Base-by-base conservation (phyloP, 495 filamentous ascomycete species). In the Neurospora sp. region DNA sequence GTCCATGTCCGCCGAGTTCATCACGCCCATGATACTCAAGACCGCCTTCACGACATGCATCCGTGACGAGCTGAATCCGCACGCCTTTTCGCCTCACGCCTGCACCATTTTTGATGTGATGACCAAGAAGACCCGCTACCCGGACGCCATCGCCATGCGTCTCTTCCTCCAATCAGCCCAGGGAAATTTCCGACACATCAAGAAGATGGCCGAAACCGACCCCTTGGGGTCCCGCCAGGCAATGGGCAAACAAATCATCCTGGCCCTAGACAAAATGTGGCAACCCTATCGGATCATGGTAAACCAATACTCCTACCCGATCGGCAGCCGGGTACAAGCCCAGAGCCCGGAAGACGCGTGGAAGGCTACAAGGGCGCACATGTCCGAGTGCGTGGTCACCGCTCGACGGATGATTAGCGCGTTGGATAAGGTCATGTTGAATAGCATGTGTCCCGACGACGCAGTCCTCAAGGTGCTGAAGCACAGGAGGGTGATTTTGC, bases 1-100 rank as follows among this genome's bases (percentile, higher is more conserved):
- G 8, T 77, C 86, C 0, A 85, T 89, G 79, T 83, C 86, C 8
- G 69, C 72, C 3, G 75, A 80, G 7, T 42, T 82, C 38, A 71
- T 86, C 22, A 80, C 79, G 20, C 74, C 79, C 5, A 87, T 87
- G 68, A 88, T 87, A 20, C 93, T 95, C 81, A 88, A 89, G 69
- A 87, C 93, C 44, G 93, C 90, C 39, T 86, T 97, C 78, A 84
- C 82, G 45, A 82, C 85, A 53, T 97, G 93, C 78, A 82, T 84
- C 22, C 84, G 90, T 47, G 93, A 97, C 82, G 87, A 86, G 72
- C 86, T 87, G 35, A 97, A 96, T 80, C 77, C 75, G n/a, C 84
- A 87, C 44, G 85, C 88, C 12, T 84, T 93, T 71, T 59, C 76
- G 0, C 53, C 53, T 2, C 80, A 89, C 75, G 90, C 90, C 0